phyloP scores from a whole-genome alignment of 2,329 filamentous ascomycete genomes.

The Diaporthe caulivora region DNA sequence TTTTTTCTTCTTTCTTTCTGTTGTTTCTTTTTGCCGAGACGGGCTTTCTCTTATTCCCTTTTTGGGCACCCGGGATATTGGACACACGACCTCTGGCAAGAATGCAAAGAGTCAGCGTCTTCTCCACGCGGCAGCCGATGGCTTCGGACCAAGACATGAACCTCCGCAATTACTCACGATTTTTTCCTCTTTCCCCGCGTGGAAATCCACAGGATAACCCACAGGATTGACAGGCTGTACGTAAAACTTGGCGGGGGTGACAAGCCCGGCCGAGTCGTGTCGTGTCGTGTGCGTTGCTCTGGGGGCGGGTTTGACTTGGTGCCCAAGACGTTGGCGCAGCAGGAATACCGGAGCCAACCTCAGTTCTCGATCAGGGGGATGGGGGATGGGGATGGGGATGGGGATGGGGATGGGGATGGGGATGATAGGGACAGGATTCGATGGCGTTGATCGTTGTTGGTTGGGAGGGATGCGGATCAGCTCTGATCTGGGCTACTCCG shows the following conservation, averaged over 20 bases:
- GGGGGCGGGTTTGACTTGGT: constrained; percentile 25
- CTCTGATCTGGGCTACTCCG: neutral
- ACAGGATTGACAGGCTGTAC: constrained; percentile 14
- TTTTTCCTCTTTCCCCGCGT: constrained; percentile 30
- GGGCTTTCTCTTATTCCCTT: constrained; percentile 8
- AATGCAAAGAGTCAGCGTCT: constrained; percentile 23
- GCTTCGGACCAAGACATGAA: neutral
- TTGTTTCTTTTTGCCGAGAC: neutral
- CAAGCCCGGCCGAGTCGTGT: constrained; percentile 27
- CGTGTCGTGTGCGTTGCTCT: neutral
- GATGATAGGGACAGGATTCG: neutral
- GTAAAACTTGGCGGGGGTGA: constrained; percentile 27
- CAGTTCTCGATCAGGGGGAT: constrained; percentile 28
- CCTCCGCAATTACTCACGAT: constrained; percentile 25
- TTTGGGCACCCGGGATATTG: neutral
- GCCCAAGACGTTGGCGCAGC: constrained; percentile 25
- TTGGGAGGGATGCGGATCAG: constrained; percentile 6
- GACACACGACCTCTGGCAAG: constrained; percentile 2
- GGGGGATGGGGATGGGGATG: too few species aligned
- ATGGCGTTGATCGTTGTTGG: neutral
- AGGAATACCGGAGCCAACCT: neutral
- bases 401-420: too few species aligned
- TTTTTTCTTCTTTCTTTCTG: too few species aligned
- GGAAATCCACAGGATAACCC: constrained; percentile 15
- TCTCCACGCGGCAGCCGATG: constrained; percentile 1